Conservation (phyloP, 2,329 filamentous ascomycete species). For the Akanthomyces uredinophilus region DNA sequence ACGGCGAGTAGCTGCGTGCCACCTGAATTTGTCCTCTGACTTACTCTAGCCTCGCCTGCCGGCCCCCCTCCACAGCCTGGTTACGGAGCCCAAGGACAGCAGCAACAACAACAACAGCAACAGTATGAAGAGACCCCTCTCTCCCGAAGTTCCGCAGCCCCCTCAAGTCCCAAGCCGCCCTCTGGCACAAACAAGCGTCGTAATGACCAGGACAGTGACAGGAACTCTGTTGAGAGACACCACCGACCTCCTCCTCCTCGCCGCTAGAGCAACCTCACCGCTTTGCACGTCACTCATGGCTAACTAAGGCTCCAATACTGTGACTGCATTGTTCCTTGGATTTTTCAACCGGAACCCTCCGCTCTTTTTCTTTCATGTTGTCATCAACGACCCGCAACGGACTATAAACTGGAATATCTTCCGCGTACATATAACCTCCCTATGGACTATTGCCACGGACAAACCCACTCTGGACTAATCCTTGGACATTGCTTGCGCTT, state of each 20-base stretch:
- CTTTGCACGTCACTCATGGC: background rate
- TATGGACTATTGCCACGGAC: constrained; percentile 7
- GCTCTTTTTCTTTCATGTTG: background rate
- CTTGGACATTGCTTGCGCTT: constrained; percentile 19
- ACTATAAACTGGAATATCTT: constrained; percentile 9
- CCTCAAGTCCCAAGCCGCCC: constrained; percentile 35
- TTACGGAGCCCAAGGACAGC: constrained; percentile 35
- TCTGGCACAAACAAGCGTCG: constrained; percentile 35
- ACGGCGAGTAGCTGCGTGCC: constrained; percentile 16
- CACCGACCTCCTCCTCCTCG: constrained; percentile 32
- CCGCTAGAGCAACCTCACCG: constrained; percentile 24
- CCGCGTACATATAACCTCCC: constrained; percentile 4
- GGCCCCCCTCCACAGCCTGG: constrained; percentile 30
- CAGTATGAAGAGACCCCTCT: constrained; percentile 48
- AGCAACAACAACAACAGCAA: constrained; percentile 22
- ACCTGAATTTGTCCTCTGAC: constrained; percentile 12
- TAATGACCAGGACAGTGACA: constrained; percentile 39
- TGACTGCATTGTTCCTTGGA: constrained; percentile 26
- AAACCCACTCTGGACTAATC: constrained; percentile 9
- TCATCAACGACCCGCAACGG: constrained; percentile 10
- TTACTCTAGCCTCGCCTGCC: constrained; percentile 49
- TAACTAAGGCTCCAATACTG: constrained; percentile 3
- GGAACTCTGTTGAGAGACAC: constrained; percentile 34
- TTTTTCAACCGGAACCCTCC: constrained; percentile 22
- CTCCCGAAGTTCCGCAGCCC: constrained; percentile 32